Evolutionary conservation across 805 yeast species (phyloP).

Genomic region (Nakazawaea holstii): DNA sequence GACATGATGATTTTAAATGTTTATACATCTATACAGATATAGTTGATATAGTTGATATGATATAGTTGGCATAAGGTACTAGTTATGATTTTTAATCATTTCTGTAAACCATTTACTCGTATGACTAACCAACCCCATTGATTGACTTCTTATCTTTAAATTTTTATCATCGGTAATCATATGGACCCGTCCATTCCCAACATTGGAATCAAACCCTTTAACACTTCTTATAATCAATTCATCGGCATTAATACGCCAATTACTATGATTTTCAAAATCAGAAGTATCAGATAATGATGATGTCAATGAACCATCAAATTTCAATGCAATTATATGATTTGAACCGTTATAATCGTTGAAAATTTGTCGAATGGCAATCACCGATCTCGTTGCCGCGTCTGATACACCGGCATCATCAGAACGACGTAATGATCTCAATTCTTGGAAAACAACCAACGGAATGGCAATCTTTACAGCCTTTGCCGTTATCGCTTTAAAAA

Average conservation of each 20-base stretch:
- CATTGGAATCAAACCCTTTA: conserved; percentile 32
- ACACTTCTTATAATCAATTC: conserved; percentile 55
- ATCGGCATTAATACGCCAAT: conserved; percentile 70
- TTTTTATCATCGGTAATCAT: conserved; percentile 10
- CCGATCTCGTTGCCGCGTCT: conserved; percentile 78
- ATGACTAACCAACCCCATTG: conserved; percentile 6
- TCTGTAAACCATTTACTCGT: conserved; percentile 10
- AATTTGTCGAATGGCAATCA: conserved; percentile 65
- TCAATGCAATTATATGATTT: conserved; percentile 47
- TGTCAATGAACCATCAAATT: conserved; percentile 68
- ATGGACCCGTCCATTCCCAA: conserved; percentile 1
- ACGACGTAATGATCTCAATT: conserved; percentile 62
- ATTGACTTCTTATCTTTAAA: conserved; percentile 6
- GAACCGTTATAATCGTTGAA: conserved; percentile 36
- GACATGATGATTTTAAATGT: too few species aligned
- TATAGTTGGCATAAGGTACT: too few species aligned
- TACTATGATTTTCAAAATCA: conserved; percentile 67
- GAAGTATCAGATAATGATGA: conserved; percentile 64
- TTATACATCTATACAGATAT: too few species aligned
- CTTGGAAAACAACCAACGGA: conserved; percentile 76
- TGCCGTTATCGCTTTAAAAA: conserved; percentile 62
- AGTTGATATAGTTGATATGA: too few species aligned
- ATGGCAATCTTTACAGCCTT: conserved; percentile 55
- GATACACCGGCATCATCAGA: conserved; percentile 69
- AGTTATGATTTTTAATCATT: conserved; percentile 8